A percentile compares a stretch with the other conserved stretches of the same genome.
phyloP scores from a whole-genome alignment of 2,329 filamentous ascomycete genomes.

The Cytospora piceicola region DNA sequence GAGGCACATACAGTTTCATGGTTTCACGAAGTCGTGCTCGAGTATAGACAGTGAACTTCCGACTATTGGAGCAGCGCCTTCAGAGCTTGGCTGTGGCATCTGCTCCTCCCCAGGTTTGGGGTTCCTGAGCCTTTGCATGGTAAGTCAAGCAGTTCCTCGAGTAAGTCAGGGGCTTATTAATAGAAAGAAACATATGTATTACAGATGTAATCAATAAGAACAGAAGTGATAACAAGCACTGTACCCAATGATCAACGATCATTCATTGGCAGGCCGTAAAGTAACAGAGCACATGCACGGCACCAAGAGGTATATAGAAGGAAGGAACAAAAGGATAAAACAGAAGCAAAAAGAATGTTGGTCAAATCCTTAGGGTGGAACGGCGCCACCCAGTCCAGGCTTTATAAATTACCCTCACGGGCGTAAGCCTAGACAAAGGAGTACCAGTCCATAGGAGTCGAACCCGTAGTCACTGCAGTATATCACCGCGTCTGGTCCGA shows the following conservation, averaged over 20 bases:
- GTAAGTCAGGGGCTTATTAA: neutral
- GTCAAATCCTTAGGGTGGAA: neutral
- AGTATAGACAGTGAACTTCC: too few relatives aligned
- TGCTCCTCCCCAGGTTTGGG: too few relatives aligned
- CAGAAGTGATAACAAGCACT: too few relatives aligned
- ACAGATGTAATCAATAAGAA: too few relatives aligned
- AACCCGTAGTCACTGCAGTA: neutral
- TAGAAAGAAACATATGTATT: neutral
- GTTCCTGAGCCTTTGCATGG: neutral
- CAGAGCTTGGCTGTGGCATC: too few relatives aligned
- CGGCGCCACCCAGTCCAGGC: neutral
- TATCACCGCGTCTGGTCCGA: neutral
- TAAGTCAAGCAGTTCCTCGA: neutral
- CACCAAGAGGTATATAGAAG: too few relatives aligned
- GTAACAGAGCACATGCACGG: too few relatives aligned
- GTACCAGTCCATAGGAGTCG: neutral
- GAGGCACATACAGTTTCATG: too few relatives aligned
- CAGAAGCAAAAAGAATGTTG: neutral
- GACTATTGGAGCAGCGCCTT: too few relatives aligned
- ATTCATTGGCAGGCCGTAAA: too few relatives aligned
- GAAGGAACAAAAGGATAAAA: neutral
- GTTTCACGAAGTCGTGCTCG: too few relatives aligned
- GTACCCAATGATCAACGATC: too few relatives aligned
- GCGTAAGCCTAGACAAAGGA: neutral
- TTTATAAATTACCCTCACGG: neutral